phyloP scores from a whole-genome alignment of 1,284 basidiomycete genomes.

The Prillingera fragicola region DNA sequence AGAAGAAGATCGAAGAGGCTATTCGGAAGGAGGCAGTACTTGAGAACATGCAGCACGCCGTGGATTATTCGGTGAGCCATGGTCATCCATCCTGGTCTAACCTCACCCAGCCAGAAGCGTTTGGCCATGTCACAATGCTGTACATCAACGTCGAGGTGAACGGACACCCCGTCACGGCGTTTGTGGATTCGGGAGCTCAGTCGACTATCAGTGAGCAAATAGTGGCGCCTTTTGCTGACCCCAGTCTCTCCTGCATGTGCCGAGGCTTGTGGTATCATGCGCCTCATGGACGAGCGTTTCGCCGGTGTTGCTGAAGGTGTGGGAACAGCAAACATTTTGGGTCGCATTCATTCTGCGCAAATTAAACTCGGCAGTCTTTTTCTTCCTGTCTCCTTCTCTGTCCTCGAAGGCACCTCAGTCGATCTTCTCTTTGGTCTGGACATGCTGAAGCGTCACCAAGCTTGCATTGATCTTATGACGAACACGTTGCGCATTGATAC shows the following conservation, averaged over 20 bases:
- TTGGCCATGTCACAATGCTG: constrained; percentile 93
- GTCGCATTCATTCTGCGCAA: constrained; percentile 88
- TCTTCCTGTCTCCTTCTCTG: constrained; percentile 87
- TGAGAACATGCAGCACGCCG: constrained; percentile 85
- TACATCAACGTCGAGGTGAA: constrained; percentile 81
- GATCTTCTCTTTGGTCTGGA: constrained; percentile 93
- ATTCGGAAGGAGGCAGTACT: constrained; percentile 84
- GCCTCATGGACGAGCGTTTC: constrained; percentile 81
- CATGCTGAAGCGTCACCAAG: constrained; percentile 97
- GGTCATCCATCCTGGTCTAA: not conserved
- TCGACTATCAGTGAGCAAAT: constrained; percentile 78
- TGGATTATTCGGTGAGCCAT: constrained; percentile 64
- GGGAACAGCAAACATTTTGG: constrained; percentile 89
- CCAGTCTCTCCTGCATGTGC: constrained; percentile 91
- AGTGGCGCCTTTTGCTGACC: not conserved
- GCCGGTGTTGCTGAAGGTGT: constrained; percentile 90
- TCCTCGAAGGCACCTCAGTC: constrained; percentile 90
- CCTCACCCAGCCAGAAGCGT: constrained; percentile 70
- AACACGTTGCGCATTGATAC: constrained; percentile 82
- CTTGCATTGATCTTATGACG: constrained; percentile 85
- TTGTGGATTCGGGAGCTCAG: constrained; percentile 96
- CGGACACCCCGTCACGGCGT: constrained; percentile 82
- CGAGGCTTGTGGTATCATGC: constrained; percentile 89
- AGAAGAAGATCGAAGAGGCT: constrained; percentile 86
- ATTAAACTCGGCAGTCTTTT: constrained; percentile 77